Conservation (phyloP, 192 early-diverging fungal species). For the Entrophospora sp. region DNA sequence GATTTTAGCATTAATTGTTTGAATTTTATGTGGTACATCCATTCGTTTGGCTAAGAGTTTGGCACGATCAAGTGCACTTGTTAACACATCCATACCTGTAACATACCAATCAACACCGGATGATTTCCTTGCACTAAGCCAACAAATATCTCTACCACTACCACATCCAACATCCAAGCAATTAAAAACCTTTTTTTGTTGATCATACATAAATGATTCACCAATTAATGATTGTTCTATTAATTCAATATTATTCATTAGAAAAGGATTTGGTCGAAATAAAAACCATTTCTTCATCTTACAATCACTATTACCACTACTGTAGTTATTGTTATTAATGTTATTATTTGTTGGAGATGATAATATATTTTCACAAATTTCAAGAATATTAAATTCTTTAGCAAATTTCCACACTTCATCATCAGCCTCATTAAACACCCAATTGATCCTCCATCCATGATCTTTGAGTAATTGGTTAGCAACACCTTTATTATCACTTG, state of each 20-base stretch:
- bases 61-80: conserved; percentile 20
- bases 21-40: neutral
- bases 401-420: conserved; percentile 4
- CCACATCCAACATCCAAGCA: conserved; percentile 37
- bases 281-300: conserved; percentile 13
- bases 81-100: conserved; percentile 23
- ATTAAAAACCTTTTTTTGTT: neutral
- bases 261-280: conserved; percentile 28
- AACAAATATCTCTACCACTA: conserved; percentile 27
- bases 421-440: conserved; percentile 24
- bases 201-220: neutral
- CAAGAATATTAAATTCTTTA: conserved; percentile 11
- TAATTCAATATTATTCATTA: conserved; percentile 16
- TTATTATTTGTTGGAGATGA: neutral
- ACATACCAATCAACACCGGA: conserved; percentile 19
- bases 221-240: conserved; percentile 20
- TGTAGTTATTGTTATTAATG: neutral
- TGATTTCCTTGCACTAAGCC: conserved; percentile 23
- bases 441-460: conserved; percentile 27
- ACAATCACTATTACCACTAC: neutral
- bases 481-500: neutral
- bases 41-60: conserved; percentile 1
- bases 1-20: conserved; percentile 20
- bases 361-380: conserved; percentile 4
- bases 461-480: conserved; percentile 18